Percentiles rank a stretch among this genome's conserved stretches.
phyloP scores from a whole-genome alignment of 495 filamentous ascomycete species.

The Podospora pseudoanserina region DNA sequence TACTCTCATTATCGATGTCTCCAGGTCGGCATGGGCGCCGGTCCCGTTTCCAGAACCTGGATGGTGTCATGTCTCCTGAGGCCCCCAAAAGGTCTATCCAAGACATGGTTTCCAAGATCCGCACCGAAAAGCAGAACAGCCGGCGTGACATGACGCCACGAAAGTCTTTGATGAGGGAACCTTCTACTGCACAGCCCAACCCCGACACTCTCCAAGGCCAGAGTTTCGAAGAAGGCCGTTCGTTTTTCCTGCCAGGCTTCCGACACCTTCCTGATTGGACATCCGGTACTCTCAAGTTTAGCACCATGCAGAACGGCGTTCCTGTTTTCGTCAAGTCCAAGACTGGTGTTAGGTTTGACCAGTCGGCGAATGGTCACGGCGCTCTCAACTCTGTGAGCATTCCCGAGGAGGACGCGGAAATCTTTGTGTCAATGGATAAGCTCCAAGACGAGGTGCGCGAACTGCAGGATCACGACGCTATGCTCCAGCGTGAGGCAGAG shows the following conservation, averaged over 20 bases:
- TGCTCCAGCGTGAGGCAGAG: constrained; percentile 47
- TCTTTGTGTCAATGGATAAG: constrained; percentile 53
- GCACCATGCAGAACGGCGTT: constrained; percentile 43
- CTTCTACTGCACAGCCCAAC: constrained; percentile 1
- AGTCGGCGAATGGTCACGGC: constrained; percentile 33
- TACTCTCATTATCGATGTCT: constrained; percentile 32
- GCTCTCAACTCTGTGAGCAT: constrained; percentile 39
- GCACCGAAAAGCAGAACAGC: constrained; percentile 26
- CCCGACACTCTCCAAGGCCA: constrained; percentile 8
- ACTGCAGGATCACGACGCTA: constrained; percentile 48
- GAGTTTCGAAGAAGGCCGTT: constrained; percentile 30
- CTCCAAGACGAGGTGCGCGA: constrained; percentile 50
- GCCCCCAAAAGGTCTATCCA: constrained; percentile 28
- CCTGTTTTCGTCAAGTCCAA: constrained; percentile 43
- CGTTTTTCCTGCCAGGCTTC: constrained; percentile 44
- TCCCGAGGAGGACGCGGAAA: constrained; percentile 46
- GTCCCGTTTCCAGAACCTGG: constrained; percentile 25
- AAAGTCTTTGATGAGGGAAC: constrained; percentile 15
- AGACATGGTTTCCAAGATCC: constrained; percentile 33
- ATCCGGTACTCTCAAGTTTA: constrained; percentile 43
- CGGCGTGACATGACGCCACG: constrained; percentile 24
- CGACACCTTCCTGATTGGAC: constrained; percentile 48
- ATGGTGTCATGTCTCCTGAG: constrained; percentile 20
- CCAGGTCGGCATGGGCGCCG: constrained; percentile 21
- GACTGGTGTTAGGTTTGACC: constrained; percentile 22